Evolutionary conservation across 2,329 filamentous ascomycete species (phyloP).

Genomic region (Apiospora rasikravindrae): DNA sequence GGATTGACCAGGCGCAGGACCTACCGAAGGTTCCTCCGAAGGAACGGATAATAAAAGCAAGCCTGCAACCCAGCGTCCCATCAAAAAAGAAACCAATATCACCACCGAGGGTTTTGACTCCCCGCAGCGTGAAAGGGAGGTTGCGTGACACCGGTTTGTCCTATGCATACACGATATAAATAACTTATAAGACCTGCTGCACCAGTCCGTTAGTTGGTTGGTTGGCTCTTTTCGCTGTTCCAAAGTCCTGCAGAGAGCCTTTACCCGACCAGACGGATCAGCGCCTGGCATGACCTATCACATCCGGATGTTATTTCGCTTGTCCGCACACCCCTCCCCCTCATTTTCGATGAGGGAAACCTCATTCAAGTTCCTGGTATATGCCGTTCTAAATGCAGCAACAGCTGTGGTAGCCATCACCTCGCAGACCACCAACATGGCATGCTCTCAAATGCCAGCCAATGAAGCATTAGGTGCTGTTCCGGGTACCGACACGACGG

Average conservation of each 20-base stretch:
- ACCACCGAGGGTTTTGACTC: too few species aligned
- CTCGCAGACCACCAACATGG: neutral
- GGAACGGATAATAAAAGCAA: neutral
- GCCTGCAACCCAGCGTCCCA: neutral
- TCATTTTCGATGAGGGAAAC: neutral
- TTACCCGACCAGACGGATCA: neutral
- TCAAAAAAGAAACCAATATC: neutral
- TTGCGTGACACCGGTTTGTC: neutral
- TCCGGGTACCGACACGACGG: neutral
- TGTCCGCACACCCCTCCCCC: neutral
- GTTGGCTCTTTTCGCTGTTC: neutral
- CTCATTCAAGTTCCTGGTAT: neutral
- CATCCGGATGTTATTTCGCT: too few species aligned
- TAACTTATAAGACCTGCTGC: neutral
- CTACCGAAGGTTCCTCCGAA: neutral
- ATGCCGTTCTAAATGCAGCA: constrained; percentile 4
- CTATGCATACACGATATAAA: neutral
- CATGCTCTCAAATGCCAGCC: neutral
- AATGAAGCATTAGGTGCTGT: neutral
- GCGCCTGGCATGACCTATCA: neutral
- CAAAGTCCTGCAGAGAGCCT: neutral
- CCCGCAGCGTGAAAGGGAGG: neutral
- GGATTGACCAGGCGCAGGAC: neutral
- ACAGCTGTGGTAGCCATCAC: neutral
- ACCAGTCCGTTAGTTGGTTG: neutral